Percentiles rank a stretch among this genome's conserved stretches.
phyloP scores from a whole-genome alignment of 306 rosid genomes.

The Glycine tomentella region DNA sequence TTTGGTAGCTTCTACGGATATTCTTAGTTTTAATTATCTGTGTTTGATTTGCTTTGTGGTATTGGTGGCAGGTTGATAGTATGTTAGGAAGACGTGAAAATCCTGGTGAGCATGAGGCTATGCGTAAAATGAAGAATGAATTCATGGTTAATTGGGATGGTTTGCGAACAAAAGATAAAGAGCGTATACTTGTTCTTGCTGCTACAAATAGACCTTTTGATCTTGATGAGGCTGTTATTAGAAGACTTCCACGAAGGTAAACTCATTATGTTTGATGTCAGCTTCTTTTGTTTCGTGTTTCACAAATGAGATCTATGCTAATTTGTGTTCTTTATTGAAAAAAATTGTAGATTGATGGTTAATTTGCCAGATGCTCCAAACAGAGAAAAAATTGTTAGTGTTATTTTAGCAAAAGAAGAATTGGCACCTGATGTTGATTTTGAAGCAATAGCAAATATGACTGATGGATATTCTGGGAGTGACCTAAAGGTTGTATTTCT shows the following conservation, averaged over 20 bases:
- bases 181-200: constrained; percentile 94
- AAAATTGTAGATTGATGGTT: constrained; percentile 83
- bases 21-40: constrained; percentile 1
- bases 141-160: constrained; percentile 99
- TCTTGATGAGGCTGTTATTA: constrained; percentile 96
- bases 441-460: constrained; percentile 82
- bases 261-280: constrained; percentile 6
- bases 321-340: background rate
- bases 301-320: background rate
- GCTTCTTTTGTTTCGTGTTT: background rate
- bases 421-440: constrained; percentile 77
- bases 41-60: constrained; percentile 25
- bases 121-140: constrained; percentile 99
- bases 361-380: constrained; percentile 86
- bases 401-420: constrained; percentile 89
- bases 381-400: constrained; percentile 81
- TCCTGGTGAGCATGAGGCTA: constrained; percentile 95
- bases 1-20: background rate
- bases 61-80: constrained; percentile 84
- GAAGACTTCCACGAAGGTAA: constrained; percentile 98
- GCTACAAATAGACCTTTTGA: constrained; percentile 98
- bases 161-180: constrained; percentile 92
- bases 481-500: constrained; percentile 79
- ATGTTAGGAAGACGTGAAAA: constrained; percentile 97
- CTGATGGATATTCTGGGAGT: constrained; percentile 97